Percentiles rank a stretch among this genome's conserved stretches.
Evolutionary conservation across 768 basidiomycete genomes (phyloP).

Genomic region (Mycena polygramma): DNA sequence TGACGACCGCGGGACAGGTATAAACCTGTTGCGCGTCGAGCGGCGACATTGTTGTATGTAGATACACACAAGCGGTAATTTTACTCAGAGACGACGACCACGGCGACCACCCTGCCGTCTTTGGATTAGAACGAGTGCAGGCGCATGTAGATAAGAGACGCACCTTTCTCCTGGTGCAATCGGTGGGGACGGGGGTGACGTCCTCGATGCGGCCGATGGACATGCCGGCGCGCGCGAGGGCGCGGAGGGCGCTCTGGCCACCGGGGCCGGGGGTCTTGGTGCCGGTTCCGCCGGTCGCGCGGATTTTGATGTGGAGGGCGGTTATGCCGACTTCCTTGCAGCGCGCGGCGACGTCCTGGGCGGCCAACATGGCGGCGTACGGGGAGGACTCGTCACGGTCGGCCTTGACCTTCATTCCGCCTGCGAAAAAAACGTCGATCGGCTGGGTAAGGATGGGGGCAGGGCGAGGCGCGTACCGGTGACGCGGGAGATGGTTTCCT

Average conservation of each 20-base stretch:
- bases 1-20: slow-evolving; percentile 86
- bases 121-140: neutral
- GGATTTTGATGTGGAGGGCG: slow-evolving; percentile 98
- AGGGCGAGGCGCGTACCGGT: slow-evolving; percentile 90
- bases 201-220: slow-evolving; percentile 98
- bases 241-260: slow-evolving; percentile 97
- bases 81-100: slow-evolving; percentile 88
- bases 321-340: slow-evolving; percentile 99
- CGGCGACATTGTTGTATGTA: slow-evolving; percentile 78
- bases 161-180: slow-evolving; percentile 97
- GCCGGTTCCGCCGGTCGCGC: slow-evolving; percentile 97
- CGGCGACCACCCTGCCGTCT: slow-evolving; percentile 91
- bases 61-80: slow-evolving; percentile 48
- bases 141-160: slow-evolving; percentile 13
- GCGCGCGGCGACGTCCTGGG: slow-evolving; percentile 94
- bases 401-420: slow-evolving; percentile 99
- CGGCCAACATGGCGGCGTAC: slow-evolving; percentile 97
- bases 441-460: too few species aligned
- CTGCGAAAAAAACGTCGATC: slow-evolving; percentile 50
- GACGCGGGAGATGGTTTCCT: slow-evolving; percentile 98
- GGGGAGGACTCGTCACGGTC: slow-evolving; percentile 99
- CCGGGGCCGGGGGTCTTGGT: slow-evolving; percentile 99
- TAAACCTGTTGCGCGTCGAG: slow-evolving; percentile 86
- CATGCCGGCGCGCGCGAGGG: slow-evolving; percentile 98
- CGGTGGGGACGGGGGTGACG: slow-evolving; percentile 97